phyloP scores from a whole-genome alignment of 2,329 filamentous ascomycete species.

The Phoma sp. region DNA sequence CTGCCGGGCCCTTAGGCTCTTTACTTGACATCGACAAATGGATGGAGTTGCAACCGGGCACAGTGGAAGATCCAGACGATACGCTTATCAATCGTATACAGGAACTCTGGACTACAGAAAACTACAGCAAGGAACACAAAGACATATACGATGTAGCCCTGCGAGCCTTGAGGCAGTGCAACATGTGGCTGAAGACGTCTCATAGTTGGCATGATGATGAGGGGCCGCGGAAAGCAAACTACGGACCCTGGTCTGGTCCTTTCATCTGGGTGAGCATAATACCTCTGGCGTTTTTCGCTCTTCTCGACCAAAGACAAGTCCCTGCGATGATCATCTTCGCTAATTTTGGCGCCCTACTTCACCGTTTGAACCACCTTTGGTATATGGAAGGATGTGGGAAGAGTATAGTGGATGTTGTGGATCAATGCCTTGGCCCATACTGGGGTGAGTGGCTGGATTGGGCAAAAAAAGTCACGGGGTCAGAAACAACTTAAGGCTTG shows the following conservation, averaged over 20 bases:
- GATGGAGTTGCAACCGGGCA: conserved; percentile 17
- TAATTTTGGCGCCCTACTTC: conserved; percentile 22
- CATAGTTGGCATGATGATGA: neutral
- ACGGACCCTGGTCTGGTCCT: conserved; percentile 21
- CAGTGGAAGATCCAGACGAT: conserved; percentile 10
- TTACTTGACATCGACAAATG: conserved; percentile 21
- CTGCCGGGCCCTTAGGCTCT: conserved; percentile 19
- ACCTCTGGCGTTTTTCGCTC: conserved; percentile 19
- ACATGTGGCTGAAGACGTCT: conserved; percentile 23
- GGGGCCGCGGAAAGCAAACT: conserved; percentile 15
- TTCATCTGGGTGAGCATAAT: conserved; percentile 26
- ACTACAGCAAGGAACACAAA: conserved; percentile 9
- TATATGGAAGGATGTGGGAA: conserved; percentile 31
- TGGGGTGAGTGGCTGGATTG: conserved; percentile 23
- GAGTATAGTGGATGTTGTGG: conserved; percentile 22
- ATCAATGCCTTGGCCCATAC: conserved; percentile 23
- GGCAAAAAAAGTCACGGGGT: conserved; percentile 11
- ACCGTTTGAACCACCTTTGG: conserved; percentile 21
- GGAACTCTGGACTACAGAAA: conserved; percentile 18
- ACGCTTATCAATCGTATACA: conserved; percentile 8
- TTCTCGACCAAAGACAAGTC: conserved; percentile 26
- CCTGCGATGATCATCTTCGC: conserved; percentile 28
- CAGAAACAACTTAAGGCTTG: neutral
- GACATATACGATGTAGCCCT: conserved; percentile 17
- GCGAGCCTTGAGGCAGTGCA: conserved; percentile 14